These are phyloP conservation scores for Adansonia grandidieri DNA, from an alignment of 441 rosid genomes.

Conservation along the genomic window DNA sequence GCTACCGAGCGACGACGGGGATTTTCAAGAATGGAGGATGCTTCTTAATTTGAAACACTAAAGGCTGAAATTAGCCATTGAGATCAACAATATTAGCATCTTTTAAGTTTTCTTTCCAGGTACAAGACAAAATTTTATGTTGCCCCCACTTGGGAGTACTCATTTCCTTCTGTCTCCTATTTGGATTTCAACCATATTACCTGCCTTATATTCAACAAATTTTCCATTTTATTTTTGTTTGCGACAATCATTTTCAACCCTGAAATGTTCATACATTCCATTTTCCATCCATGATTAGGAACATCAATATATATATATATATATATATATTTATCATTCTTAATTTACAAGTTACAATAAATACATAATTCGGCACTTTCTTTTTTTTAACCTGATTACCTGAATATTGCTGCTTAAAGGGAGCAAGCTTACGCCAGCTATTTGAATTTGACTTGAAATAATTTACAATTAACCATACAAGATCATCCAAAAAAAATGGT, in stretches of 20 bases:
- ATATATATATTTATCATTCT: no score
- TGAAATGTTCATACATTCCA: not conserved
- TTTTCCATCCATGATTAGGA: no score
- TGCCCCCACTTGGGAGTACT: no score
- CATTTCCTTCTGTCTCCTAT: no score
- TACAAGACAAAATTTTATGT: not conserved
- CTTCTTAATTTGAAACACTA: not conserved
- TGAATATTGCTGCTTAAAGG: not conserved
- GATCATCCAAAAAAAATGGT: not conserved
- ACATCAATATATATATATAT: no score
- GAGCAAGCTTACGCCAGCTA: not conserved
- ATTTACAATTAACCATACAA: not conserved
- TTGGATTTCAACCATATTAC: not conserved
- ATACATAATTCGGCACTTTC: no score
- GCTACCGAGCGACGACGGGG: not conserved
- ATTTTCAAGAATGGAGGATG: constrained; percentile 18
- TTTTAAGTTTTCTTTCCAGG: not conserved
- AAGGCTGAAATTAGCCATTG: not conserved
- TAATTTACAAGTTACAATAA: no score
- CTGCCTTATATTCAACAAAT: not conserved
- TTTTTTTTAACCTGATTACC: no score
- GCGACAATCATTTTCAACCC: not conserved
- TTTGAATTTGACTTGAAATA: not conserved
- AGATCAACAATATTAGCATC: constrained; percentile 8
- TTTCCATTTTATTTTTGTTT: not conserved